Conservation (phyloP, 164 flowering plant species). For the Pachysandra terminalis region DNA sequence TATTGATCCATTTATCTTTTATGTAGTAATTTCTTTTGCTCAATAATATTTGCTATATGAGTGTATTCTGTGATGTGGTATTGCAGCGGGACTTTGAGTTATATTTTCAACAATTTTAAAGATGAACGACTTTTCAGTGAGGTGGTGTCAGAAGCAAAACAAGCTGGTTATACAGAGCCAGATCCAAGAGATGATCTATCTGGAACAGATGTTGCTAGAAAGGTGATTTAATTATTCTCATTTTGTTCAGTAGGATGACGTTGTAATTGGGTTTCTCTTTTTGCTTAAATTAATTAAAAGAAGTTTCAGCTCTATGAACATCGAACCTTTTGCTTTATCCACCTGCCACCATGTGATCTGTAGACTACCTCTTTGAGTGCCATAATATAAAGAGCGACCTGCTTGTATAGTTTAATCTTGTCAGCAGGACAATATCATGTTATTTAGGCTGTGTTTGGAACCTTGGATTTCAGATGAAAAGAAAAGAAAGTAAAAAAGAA, state of each 20-base stretch:
- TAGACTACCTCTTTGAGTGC: too few species aligned
- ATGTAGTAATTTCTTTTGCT: not conserved
- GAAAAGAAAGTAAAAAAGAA: too few species aligned
- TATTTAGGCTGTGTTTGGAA: too few species aligned
- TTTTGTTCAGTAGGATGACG: not conserved
- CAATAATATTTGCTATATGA: not conserved
- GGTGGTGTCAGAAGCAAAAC: constrained; percentile 88
- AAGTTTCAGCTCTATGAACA: not conserved
- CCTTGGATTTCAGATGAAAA: too few species aligned
- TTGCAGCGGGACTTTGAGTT: constrained; percentile 96
- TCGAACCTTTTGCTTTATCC: not conserved
- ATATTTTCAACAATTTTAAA: constrained; percentile 82
- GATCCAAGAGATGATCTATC: constrained; percentile 99
- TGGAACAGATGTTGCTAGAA: constrained; percentile 95
- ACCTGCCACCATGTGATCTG: not conserved
- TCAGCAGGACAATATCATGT: too few species aligned
- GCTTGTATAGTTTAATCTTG: too few species aligned
- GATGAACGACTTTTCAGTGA: constrained; percentile 64
- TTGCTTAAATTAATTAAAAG: too few species aligned
- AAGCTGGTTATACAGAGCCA: constrained; percentile 92
- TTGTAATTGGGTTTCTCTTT: not conserved
- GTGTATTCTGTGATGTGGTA: constrained; percentile 3
- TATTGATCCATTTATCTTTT: not conserved
- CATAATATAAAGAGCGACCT: too few species aligned
- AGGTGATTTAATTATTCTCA: constrained; percentile 46